Conservation (phyloP, 2,329 filamentous ascomycete species). For the Pseudocercospora fuligena region DNA sequence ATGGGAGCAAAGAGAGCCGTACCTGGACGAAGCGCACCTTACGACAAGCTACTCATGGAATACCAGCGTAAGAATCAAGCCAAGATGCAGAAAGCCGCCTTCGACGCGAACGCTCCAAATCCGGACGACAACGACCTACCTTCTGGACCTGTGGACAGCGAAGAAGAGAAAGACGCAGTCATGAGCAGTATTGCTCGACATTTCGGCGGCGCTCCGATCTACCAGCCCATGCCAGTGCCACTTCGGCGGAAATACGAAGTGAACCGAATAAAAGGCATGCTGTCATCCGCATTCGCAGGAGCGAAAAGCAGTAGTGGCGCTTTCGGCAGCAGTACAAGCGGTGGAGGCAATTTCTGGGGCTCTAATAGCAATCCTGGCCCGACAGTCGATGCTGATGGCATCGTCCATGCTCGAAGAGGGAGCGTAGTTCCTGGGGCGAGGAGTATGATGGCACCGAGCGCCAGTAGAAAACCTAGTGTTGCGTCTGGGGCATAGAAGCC, state of each 20-base stretch:
- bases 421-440: slow-evolving; percentile 33
- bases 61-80: slow-evolving; percentile 95
- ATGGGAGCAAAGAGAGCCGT: slow-evolving; percentile 94
- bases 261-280: slow-evolving; percentile 67
- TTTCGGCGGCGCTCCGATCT: slow-evolving; percentile 73
- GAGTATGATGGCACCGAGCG: slow-evolving; percentile 33
- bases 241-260: slow-evolving; percentile 61
- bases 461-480: slow-evolving; percentile 32
- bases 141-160: slow-evolving; percentile 80
- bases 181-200: slow-evolving; percentile 78
- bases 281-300: slow-evolving; percentile 60
- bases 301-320: slow-evolving; percentile 6
- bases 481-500: slow-evolving; percentile 25
- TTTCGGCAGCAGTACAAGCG: slow-evolving; percentile 13
- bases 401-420: slow-evolving; percentile 28
- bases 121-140: slow-evolving; percentile 83
- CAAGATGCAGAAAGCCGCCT: slow-evolving; percentile 93
- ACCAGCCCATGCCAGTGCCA: slow-evolving; percentile 64
- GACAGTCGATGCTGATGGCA: slow-evolving; percentile 28
- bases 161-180: slow-evolving; percentile 89
- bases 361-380: slow-evolving; percentile 11
- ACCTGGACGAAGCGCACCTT: slow-evolving; percentile 81
- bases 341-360: slow-evolving; percentile 23
- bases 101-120: slow-evolving; percentile 82
- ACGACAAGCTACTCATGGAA: slow-evolving; percentile 77